Evolutionary conservation across 192 early-diverging fungal species (phyloP), one percentile per base, ranked within the genome.

Genomic region (Coemansia sp.): DNA sequence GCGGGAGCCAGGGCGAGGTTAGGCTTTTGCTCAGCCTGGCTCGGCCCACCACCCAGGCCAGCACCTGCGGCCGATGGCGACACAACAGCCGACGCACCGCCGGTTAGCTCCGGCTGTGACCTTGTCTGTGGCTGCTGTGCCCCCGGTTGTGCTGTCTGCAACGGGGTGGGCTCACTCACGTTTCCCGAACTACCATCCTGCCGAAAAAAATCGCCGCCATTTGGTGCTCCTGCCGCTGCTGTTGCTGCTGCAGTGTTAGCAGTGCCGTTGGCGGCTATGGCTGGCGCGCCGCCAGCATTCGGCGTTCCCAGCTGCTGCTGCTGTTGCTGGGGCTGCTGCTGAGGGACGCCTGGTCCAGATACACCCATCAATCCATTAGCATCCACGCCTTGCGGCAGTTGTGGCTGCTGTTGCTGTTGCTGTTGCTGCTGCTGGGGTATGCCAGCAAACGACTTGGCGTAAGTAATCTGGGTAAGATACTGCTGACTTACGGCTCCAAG

Each of bases 161-260:
- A 22, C 47, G 59, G 48, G 45, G 62, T 69, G 62, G 66, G 59
- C 66, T 67, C 61, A 64, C 57, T 68, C 62, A 59, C 61, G 67
- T 60, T 69, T 68, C 66, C 58, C 58, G 53, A 59, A 49, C 63
- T 62, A 47, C 59, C 62, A 59, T 68, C 61, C 53, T 59, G 55
- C 52, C 30, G 68, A 64, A 64, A 61, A 65, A 62, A 66, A 65
- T 19, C 18, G 51, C 40, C 14, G 39, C 39, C 48, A 42, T 39
- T 38, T 23, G 38, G 22, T 39, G 51, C 41, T 12, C 12, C 38
- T 41, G 58, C 34, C 11, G 41, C 37, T 19, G 60, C 43, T 21
- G 59, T 3, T 19, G 38, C 12, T 12, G 52, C 34, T 57, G 43
- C 24, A 30, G 23, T 23, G 48, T 50, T 50, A 25, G 24, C 18